Conservation (phyloP, 176 grass and related monocot species). For the Triticum monococcum region DNA sequence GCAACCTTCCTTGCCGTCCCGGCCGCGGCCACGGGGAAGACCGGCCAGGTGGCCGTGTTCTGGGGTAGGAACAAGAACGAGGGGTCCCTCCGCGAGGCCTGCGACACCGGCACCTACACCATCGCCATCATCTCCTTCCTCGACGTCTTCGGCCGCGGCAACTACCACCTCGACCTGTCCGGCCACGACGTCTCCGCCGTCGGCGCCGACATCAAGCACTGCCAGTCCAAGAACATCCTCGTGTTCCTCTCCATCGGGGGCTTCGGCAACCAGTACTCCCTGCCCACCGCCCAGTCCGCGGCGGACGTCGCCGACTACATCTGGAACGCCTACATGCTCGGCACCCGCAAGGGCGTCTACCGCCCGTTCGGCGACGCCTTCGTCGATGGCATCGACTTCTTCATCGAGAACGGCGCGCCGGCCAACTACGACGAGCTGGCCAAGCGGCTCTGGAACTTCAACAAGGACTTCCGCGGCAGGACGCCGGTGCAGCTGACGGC, state of each 20-base stretch:
- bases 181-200: constrained; percentile 18
- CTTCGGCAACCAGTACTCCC: neutral
- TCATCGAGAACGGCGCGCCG: neutral
- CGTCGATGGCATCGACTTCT: constrained; percentile 25
- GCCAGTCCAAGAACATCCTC: constrained; percentile 9
- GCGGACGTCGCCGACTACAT: neutral
- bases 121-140: constrained; percentile 26
- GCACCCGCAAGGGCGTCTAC: neutral
- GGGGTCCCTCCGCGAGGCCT: neutral
- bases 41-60: neutral
- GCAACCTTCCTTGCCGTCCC: constrained; percentile 1
- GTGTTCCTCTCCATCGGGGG: constrained; percentile 28
- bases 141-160: constrained; percentile 17
- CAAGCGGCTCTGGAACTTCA: neutral
- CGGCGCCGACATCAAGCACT: constrained; percentile 23
- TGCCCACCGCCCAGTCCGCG: neutral
- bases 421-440: constrained; percentile 26
- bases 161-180: constrained; percentile 6
- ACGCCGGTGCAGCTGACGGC: neutral
- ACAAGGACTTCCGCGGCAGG: neutral
- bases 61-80: constrained; percentile 27
- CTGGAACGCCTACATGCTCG: constrained; percentile 1
- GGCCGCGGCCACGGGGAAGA: neutral
- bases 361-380: constrained; percentile 15
- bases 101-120: constrained; percentile 16